Conservation (phyloP, 768 basidiomycete genomes). For the Asterophora lycoperdoides region DNA sequence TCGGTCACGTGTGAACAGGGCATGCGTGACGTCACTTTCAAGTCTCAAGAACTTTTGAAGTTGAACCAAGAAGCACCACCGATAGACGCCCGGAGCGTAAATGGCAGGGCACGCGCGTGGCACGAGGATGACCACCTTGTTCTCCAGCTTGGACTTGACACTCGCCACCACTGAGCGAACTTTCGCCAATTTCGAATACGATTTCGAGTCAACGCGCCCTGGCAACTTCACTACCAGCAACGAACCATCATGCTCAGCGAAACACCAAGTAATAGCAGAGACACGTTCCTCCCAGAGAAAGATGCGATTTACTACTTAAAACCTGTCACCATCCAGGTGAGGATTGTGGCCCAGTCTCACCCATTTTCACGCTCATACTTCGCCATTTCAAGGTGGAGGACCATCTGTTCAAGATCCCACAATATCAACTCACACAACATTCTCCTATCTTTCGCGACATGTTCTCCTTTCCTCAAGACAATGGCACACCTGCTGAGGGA, state of each 20-base stretch:
- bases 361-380: not conserved
- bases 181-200: too few species aligned
- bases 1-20: slow-evolving; percentile 11
- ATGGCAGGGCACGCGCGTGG: not conserved
- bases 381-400: slow-evolving; percentile 14
- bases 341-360: not conserved
- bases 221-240: too few species aligned
- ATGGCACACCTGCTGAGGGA: slow-evolving; percentile 3
- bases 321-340: slow-evolving; percentile 11
- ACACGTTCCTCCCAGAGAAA: not conserved
- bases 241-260: not conserved
- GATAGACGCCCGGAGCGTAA: too few species aligned
- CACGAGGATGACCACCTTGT: not conserved
- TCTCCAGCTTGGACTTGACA: too few species aligned
- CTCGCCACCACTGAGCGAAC: too few species aligned
- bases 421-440: slow-evolving; percentile 6
- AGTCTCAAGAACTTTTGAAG: too few species aligned
- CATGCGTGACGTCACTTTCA: slow-evolving; percentile 8
- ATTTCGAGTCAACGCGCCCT: too few species aligned
- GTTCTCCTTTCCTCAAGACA: slow-evolving; percentile 12
- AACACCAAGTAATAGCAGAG: not conserved
- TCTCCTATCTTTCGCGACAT: slow-evolving; percentile 14
- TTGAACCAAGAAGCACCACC: too few species aligned
- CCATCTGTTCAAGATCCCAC: slow-evolving; percentile 17
- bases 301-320: slow-evolving; percentile 10